Percentiles rank a stretch among this genome's conserved stretches.
These are phyloP conservation scores for Quambalaria eucalypti DNA, from an alignment of 1,284 basidiomycete genomes.

Conservation along the genomic window DNA sequence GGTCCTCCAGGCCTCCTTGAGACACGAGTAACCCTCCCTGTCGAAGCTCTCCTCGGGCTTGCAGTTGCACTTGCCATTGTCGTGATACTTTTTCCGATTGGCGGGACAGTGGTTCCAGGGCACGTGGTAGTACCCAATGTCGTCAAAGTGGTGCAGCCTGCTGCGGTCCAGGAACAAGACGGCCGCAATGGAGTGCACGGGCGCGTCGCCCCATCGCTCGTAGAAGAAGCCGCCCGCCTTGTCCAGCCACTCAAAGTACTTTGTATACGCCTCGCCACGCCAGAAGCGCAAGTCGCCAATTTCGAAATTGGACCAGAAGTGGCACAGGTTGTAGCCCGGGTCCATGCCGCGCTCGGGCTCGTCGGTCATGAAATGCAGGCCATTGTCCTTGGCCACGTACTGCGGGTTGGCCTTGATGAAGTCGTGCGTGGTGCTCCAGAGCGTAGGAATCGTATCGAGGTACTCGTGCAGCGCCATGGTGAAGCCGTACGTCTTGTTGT, in stretches of 20 bases:
- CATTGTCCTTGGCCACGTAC: conserved; percentile 61
- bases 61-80: conserved; percentile 36
- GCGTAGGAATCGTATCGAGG: conserved; percentile 64
- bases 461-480: conserved; percentile 70
- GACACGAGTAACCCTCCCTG: conserved; percentile 29
- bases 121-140: conserved; percentile 37
- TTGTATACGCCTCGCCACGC: conserved; percentile 64
- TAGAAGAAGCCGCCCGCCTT: conserved; percentile 59
- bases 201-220: conserved; percentile 74
- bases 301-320: conserved; percentile 60
- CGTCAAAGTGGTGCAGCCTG: conserved; percentile 36
- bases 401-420: conserved; percentile 63
- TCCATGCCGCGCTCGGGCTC: conserved; percentile 59
- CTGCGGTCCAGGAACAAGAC: conserved; percentile 27
- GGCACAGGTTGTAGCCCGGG: conserved; percentile 59
- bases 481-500: conserved; percentile 63
- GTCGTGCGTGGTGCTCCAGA: conserved; percentile 64
- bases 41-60: conserved; percentile 34
- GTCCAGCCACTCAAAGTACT: conserved; percentile 71
- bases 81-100: conserved; percentile 31
- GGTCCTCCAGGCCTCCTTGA: conserved; percentile 12
- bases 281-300: conserved; percentile 68
- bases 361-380: conserved; percentile 66
- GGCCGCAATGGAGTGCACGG: conserved; percentile 46
- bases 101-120: conserved; percentile 36